Base-by-base conservation (phyloP, 192 early-diverging fungal genomes). In the Linnemannia elongata region DNA sequence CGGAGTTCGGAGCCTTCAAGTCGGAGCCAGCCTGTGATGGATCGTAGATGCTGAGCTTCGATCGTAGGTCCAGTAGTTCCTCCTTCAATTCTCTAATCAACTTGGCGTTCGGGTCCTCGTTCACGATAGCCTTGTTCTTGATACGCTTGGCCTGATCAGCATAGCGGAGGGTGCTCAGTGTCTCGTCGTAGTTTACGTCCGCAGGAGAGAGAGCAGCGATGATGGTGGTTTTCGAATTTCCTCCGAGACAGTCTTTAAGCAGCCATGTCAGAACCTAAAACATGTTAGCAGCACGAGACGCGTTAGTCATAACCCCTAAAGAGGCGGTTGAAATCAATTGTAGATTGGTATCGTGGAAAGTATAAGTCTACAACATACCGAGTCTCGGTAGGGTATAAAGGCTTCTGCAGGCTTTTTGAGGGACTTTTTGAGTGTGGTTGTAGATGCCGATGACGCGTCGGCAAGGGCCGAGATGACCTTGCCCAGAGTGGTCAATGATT, bases 391-490 rank as follows among this genome's bases (percentile, higher is more conserved):
- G 4, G 97, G 97, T 30, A 99, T 92, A 88, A 95, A 96, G 1
- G 88, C 68, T 80, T 92, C 91, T 47, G 76, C 85, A n/a, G 88
- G 60, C 63, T 92, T 91, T 54, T 83, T 89, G 6, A 39, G 20
- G 20, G 76, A 54, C 36, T 80, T 84, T 52, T 90, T 90, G 69
- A 89, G 88, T 9, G 76, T 76, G 36, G 15, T 20, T n/a, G 71
- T 33, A 0, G 77, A n/a, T 18, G 77, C 39, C 38, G 83, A 86
- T 33, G 92, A 92, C 57, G 92, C 92, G 74, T 95, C 96, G 27
- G 96, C 96, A 47, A 99, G 89, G 30, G 95, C 95, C 6, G 96
- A 96, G 45, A 99, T 99, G 54, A 99, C 98, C 82, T 99, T 99
- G 8, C 98, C 98, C 42, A 99, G 89, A 0, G 96, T 95, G 0